These are phyloP conservation scores for Gliomastix tumulicola DNA, from an alignment of 2,329 filamentous ascomycete genomes.

Conservation along the genomic window DNA sequence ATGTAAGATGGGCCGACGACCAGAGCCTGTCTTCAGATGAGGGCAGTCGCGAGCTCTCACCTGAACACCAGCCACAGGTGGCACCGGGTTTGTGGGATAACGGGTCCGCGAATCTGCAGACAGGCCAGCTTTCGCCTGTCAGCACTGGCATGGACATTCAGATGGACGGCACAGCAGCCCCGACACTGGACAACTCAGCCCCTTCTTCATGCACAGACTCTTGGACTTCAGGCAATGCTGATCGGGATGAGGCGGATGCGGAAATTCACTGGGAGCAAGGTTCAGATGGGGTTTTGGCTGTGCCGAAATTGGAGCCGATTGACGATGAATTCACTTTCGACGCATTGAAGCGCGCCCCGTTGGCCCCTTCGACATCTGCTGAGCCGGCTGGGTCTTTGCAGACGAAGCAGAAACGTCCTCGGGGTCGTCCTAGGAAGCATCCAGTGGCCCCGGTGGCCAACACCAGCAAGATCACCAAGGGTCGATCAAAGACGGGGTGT, in stretches of 20 bases:
- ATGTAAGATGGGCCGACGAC: constrained; percentile 37
- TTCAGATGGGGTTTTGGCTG: constrained; percentile 34
- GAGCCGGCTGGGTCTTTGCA: constrained; percentile 15
- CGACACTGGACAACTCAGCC: constrained; percentile 35
- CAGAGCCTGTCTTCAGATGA: constrained; percentile 38
- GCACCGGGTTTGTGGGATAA: constrained; percentile 14
- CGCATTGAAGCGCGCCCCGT: constrained; percentile 37
- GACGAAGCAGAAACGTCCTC: constrained; percentile 53
- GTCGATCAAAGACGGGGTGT: constrained; percentile 62
- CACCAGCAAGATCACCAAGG: constrained; percentile 69
- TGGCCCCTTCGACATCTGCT: constrained; percentile 9
- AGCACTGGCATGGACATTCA: constrained; percentile 40
- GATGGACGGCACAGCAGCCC: constrained; percentile 28
- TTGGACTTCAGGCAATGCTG: constrained; percentile 33
- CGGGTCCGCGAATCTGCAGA: constrained; percentile 22
- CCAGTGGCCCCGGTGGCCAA: constrained; percentile 52
- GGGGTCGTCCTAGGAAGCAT: constrained; percentile 78
- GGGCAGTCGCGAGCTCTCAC: constrained; percentile 16
- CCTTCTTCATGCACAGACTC: constrained; percentile 38
- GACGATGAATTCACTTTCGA: constrained; percentile 50
- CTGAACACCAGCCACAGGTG: background rate
- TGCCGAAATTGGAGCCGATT: constrained; percentile 49
- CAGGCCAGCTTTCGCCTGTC: constrained; percentile 45
- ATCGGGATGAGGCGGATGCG: constrained; percentile 28
- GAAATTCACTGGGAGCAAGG: constrained; percentile 39